These are phyloP conservation scores for Daldinia concentrica DNA, from an alignment of 495 filamentous ascomycete species.

Conservation along the genomic window DNA sequence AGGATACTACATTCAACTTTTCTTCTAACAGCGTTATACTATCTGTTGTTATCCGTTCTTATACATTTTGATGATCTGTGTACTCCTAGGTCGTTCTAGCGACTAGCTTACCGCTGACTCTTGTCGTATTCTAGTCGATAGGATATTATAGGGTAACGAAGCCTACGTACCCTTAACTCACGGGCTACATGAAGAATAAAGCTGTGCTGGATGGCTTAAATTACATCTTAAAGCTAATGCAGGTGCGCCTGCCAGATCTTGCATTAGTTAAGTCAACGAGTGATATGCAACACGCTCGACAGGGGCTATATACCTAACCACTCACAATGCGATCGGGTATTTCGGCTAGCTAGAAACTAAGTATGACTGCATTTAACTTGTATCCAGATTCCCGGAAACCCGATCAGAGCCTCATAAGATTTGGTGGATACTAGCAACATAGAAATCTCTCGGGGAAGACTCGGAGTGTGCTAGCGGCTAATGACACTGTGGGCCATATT, in stretches of 20 bases:
- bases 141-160: too few relatives aligned
- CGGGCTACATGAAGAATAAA: not conserved
- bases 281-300: not conserved
- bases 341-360: not conserved
- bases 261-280: not conserved
- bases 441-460: not conserved
- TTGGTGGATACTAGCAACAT: not conserved
- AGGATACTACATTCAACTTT: not conserved
- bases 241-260: not conserved
- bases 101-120: too few relatives aligned
- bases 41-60: not conserved
- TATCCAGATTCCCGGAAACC: slow-evolving; percentile 1
- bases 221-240: not conserved
- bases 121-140: too few relatives aligned
- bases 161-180: too few relatives aligned
- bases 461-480: not conserved
- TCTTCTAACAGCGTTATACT: not conserved
- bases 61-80: too few relatives aligned
- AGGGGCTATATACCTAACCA: not conserved
- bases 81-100: too few relatives aligned
- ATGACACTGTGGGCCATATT: not conserved
- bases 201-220: not conserved
- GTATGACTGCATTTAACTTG: not conserved
- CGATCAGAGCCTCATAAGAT: slow-evolving; percentile 4
- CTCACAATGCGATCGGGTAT: not conserved